Evolutionary conservation across 2,329 filamentous ascomycete species (phyloP).

Genomic region (Dryadomyces quercus-mongolicae): DNA sequence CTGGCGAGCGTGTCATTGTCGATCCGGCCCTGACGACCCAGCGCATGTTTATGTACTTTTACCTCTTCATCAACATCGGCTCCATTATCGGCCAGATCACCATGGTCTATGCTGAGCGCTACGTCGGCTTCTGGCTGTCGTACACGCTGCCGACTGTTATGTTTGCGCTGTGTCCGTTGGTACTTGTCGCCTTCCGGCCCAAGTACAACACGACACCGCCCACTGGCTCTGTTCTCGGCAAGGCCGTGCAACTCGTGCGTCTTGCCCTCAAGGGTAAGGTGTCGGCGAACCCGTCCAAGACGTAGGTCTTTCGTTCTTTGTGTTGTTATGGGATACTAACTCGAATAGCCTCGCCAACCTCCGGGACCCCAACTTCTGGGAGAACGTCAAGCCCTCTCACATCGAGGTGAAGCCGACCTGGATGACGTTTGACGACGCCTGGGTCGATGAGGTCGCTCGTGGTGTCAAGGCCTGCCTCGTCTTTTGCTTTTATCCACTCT

Average conservation of each 20-base stretch:
- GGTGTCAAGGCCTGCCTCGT: slow-evolving; percentile 55
- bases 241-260: slow-evolving; percentile 46
- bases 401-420: slow-evolving; percentile 45
- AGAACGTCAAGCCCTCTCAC: slow-evolving; percentile 53
- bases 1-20: slow-evolving; percentile 54
- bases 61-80: slow-evolving; percentile 59
- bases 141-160: slow-evolving; percentile 55
- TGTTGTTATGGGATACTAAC: too few species aligned
- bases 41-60: slow-evolving; percentile 53
- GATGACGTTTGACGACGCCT: slow-evolving; percentile 40
- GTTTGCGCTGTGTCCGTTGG: slow-evolving; percentile 48
- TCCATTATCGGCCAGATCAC: slow-evolving; percentile 48
- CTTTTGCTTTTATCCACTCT: slow-evolving; percentile 56
- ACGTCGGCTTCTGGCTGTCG: slow-evolving; percentile 62
- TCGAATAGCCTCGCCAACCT: slow-evolving; percentile 23
- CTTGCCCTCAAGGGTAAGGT: slow-evolving; percentile 58
- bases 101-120: slow-evolving; percentile 63
- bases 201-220: slow-evolving; percentile 46
- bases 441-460: slow-evolving; percentile 40
- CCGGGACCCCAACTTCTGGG: slow-evolving; percentile 48
- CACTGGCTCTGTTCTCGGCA: slow-evolving; percentile 56
- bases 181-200: slow-evolving; percentile 47
- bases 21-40: slow-evolving; percentile 56
- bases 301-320: slow-evolving; percentile 22
- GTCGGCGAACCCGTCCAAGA: slow-evolving; percentile 51